Evolutionary conservation across 176 grass and related monocot genomes (phyloP), one percentile per base, ranked within the genome.

Genomic region (Thinopyrum elongatum): DNA sequence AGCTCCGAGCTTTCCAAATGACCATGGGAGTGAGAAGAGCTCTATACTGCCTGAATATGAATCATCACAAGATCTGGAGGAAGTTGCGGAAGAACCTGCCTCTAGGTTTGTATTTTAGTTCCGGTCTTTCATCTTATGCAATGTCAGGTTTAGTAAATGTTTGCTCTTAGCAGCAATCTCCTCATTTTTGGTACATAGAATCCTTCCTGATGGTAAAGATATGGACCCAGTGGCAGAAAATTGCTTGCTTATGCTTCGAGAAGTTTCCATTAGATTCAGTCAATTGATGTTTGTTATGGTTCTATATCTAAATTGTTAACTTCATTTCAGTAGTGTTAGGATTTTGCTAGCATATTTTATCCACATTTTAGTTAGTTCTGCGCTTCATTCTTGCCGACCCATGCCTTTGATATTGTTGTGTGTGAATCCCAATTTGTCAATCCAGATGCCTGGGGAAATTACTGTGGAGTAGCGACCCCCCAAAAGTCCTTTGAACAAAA

Each of bases 81-180:
- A 81, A 81, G 76, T 36, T 78, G 36, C 60, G 44, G 92, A 89
- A 59, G 80, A 87, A 62, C 81, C 78, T 86, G 77, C 79, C 34
- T 49, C 69, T 80, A 92, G 93, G 93, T 95, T 46, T 79, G 89
- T 80, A 46, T 63, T 55, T 63, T 72, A 61, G 59, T 35, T 85
- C 47, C 59, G 29, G 67, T 80, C 14, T 53, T 61, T 10, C 28
- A 23, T 19, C 6, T 46, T 23, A 68, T 83, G 31, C 22, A 68
- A 28, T 58, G 6, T 53, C 49, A 19, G 49, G 49, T 53, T 53
- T 53, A 53, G 49, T 51, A 51, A 81, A 67, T 65, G 27, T 51
- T 46, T 47, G 27, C 63, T 23, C 44, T 72, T 49, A 17, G 23
- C 39, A 29, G 10, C 21, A 59, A 75, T 29, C 29, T 80, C 17